Conservation (phyloP, 148 eudicot genomes). For the Amaranthus palmeri region DNA sequence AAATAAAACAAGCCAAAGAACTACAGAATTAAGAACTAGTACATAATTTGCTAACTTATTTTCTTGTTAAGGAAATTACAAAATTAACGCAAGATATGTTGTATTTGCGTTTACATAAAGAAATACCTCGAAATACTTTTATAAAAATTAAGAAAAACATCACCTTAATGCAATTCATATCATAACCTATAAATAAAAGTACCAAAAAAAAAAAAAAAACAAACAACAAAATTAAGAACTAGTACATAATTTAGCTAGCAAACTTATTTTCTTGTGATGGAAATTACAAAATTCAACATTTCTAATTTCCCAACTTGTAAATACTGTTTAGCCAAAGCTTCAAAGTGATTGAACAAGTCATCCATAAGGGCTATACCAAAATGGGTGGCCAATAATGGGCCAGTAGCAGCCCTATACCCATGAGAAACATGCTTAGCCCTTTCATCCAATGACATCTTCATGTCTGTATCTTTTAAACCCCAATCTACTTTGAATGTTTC, state of each 20-base stretch:
- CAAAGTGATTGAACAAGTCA: background rate
- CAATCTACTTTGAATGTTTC: slow-evolving; percentile 4
- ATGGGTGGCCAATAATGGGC: background rate
- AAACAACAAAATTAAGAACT: background rate
- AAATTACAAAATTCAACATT: slow-evolving; percentile 1
- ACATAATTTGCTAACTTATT: background rate
- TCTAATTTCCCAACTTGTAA: background rate
- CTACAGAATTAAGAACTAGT: background rate
- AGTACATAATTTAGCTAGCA: background rate
- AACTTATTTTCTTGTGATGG: background rate
- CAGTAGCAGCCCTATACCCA: background rate
- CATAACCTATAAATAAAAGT: too few relatives aligned
- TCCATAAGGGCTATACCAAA: background rate
- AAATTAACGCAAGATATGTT: too few relatives aligned
- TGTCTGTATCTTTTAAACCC: background rate
- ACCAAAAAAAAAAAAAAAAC: too few relatives aligned
- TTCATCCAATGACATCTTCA: background rate
- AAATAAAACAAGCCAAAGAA: too few relatives aligned
- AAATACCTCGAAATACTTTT: too few relatives aligned
- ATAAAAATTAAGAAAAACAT: too few relatives aligned
- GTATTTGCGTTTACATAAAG: too few relatives aligned
- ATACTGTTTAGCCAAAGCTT: background rate
- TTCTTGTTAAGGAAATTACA: background rate
- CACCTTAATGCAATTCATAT: too few relatives aligned
- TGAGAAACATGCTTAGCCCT: background rate